phyloP scores from a whole-genome alignment of 148 eudicot genomes.

The Amaranthus hypochondriacus region DNA sequence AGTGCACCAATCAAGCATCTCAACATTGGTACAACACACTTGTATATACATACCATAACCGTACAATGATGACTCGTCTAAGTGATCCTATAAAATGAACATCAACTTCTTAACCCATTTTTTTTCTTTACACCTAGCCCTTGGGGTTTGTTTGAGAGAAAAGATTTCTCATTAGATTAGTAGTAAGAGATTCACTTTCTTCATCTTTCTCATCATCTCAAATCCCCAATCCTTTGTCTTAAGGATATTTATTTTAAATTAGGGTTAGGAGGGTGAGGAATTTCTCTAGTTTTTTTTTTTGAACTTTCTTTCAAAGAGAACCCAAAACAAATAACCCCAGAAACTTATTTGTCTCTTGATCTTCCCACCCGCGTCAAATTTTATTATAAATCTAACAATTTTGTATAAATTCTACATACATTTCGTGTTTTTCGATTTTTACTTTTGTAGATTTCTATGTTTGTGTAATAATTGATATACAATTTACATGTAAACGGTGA shows the following conservation, averaged over 20 bases:
- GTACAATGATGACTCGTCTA: no score
- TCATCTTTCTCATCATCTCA: background rate
- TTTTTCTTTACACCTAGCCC: conserved; percentile 30
- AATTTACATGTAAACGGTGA: conserved; percentile 3
- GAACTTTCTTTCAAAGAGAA: background rate
- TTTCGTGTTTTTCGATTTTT: background rate
- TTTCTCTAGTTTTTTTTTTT: background rate
- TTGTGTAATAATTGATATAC: conserved; percentile 12
- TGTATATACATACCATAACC: no score
- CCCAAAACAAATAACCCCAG: background rate
- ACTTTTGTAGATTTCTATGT: conserved; percentile 21
- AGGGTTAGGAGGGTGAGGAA: conserved; percentile 36
- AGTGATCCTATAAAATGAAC: conserved; percentile 16
- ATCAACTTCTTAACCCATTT: background rate
- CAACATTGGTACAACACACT: no score
- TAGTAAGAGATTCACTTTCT: background rate
- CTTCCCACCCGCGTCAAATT: conserved; percentile 27
- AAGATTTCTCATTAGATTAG: background rate
- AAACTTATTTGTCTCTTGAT: background rate
- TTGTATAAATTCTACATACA: conserved; percentile 19
- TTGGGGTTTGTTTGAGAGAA: conserved; percentile 26
- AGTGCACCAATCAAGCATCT: no score
- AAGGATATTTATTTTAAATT: background rate
- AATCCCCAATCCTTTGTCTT: conserved; percentile 15
- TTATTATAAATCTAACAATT: conserved; percentile 20